These are phyloP conservation scores for Fusarium begoniae DNA, from an alignment of 2,329 filamentous ascomycete genomes.

Conservation along the genomic window DNA sequence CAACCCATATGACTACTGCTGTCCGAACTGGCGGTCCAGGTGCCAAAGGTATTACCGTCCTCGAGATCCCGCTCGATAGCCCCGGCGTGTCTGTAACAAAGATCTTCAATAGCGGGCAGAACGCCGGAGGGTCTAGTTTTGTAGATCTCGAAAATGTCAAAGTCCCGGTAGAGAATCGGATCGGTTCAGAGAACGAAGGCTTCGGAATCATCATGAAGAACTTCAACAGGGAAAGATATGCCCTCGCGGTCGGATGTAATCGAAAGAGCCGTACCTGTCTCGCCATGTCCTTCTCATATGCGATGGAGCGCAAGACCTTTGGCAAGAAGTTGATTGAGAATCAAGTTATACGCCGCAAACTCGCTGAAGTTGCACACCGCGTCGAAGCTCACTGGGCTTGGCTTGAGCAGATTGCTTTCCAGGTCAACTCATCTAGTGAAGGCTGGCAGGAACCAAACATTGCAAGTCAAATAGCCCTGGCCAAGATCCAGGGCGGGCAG, in stretches of 20 bases:
- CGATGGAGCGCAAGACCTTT: background rate
- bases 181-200: background rate
- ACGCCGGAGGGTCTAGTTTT: background rate
- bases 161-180: background rate
- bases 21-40: background rate
- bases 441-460: background rate
- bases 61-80: background rate
- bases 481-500: background rate
- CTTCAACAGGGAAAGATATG: background rate
- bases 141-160: background rate
- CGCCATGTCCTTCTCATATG: background rate
- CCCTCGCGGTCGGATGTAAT: background rate
- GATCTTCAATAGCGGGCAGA: background rate
- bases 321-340: background rate
- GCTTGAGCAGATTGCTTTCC: background rate
- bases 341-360: background rate
- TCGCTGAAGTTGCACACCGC: background rate
- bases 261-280: background rate
- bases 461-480: background rate
- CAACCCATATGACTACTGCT: background rate
- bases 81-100: background rate
- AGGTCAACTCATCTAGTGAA: background rate
- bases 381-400: background rate
- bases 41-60: background rate
- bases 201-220: background rate